Evolutionary conservation across 768 basidiomycete species (phyloP), one percentile per base, ranked within the genome.

Genomic region (Saitozyma sp.): DNA sequence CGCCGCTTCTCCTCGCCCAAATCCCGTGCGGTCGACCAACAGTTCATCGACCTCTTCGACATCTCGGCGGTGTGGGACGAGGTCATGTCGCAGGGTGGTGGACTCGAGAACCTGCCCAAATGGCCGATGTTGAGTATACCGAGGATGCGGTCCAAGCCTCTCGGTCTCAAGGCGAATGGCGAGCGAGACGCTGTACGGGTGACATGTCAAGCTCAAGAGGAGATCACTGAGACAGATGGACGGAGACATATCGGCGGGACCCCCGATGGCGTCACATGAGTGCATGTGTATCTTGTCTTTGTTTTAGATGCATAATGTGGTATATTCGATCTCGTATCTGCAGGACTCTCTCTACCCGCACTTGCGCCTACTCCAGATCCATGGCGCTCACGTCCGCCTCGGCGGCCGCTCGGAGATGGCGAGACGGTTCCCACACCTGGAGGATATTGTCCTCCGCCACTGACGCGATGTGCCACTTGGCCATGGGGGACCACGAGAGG

Each of bases 381-480:
- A 88, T 88, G 65, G 89, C 88, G 61, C 91, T 87, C 13, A 95
- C 84, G 71, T 86, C 89, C 61, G 92, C 86, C 68, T 88, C 89
- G 56, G 92, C 94, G 3, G 90, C 91, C 3, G 91, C 90, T 87
- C 91, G 94, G 40, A 97, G 87, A 19, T 91, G 89, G 85, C 91
- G 89, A 16, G 90, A 92, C 14, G 95, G 94, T 76, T 93, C 91
- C 96, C 96, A 99, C 6, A 95, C 86, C 91, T 95, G 94, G 49
- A 92, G 85, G 20, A 97, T 87, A 67, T 99, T 99, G 78, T 99
- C 95, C 77, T 98, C 95, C 0, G 94, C 95, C n/a, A 89, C 86
- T 66, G 86, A 92, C 6, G 88, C 84, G 0, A 88, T 84, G 8
- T 89, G 92, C 92, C 92, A 95, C 66, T 87, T 87, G 73, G 94